Percentiles rank a stretch among this genome's conserved stretches.
Evolutionary conservation across 2,329 filamentous ascomycete species (phyloP).

Genomic region (Fusarium veterinarium): DNA sequence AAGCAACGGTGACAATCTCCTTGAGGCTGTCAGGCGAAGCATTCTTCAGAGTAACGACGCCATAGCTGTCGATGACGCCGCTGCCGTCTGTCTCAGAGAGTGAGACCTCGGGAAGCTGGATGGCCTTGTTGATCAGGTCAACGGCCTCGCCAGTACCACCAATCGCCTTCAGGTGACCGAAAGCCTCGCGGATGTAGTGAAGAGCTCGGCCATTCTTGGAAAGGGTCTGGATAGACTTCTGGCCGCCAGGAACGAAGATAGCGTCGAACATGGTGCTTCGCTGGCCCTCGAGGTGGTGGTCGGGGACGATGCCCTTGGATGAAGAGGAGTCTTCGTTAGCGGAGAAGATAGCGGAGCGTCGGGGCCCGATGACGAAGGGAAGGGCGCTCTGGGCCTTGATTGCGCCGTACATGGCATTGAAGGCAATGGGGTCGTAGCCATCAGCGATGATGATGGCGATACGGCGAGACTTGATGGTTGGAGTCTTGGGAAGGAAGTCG

Average conservation of each 20-base stretch:
- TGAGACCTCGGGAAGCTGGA: constrained; percentile 56
- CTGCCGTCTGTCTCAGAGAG: constrained; percentile 54
- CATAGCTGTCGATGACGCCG: constrained; percentile 73
- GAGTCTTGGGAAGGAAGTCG: constrained; percentile 71
- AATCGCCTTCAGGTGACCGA: constrained; percentile 84
- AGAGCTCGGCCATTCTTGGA: constrained; percentile 76
- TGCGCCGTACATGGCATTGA: constrained; percentile 72
- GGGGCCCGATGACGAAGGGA: constrained; percentile 77
- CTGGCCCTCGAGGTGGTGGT: constrained; percentile 84
- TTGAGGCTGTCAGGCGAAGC: constrained; percentile 67
- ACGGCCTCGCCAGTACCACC: constrained; percentile 80
- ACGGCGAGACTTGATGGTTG: constrained; percentile 76
- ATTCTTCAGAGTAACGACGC: constrained; percentile 75
- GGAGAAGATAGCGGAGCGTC: constrained; percentile 73
- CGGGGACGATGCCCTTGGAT: constrained; percentile 69
- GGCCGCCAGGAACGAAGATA: constrained; percentile 79
- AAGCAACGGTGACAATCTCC: constrained; percentile 71
- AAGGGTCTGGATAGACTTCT: constrained; percentile 70
- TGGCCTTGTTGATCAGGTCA: constrained; percentile 65
- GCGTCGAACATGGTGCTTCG: constrained; percentile 86
- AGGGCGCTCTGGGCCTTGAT: constrained; percentile 72
- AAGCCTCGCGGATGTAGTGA: constrained; percentile 83
- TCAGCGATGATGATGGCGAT: constrained; percentile 83
- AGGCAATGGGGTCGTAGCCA: constrained; percentile 76
- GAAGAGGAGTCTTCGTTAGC: constrained; percentile 65